Evolutionary conservation across 108 stramenopile species (phyloP).

Genomic region (Stephanodiscus triporus): DNA sequence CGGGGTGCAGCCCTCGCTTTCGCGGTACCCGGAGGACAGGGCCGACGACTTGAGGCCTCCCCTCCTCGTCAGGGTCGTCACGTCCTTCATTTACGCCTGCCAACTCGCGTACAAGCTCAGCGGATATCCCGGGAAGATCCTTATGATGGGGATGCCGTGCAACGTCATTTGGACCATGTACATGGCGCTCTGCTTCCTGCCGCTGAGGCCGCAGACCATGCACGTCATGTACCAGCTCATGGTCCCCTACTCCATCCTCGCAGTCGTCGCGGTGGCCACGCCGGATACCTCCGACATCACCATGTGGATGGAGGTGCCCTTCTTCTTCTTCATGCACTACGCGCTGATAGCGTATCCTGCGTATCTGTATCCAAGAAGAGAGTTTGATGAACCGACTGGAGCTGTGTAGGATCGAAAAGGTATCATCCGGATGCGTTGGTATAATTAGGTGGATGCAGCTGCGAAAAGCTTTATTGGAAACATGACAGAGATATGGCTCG

Average conservation of each 20-base stretch:
- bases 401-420: too few relatives aligned
- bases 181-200: constrained; percentile 33
- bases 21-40: constrained; percentile 38
- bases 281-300: constrained; percentile 52
- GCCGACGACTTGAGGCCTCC: constrained; percentile 32
- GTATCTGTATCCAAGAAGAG: constrained; percentile 1
- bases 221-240: constrained; percentile 45
- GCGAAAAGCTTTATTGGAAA: too few relatives aligned
- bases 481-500: too few relatives aligned
- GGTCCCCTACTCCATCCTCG: constrained; percentile 44
- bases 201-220: constrained; percentile 37
- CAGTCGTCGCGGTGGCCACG: constrained; percentile 49
- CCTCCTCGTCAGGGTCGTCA: constrained; percentile 32
- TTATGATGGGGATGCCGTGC: constrained; percentile 52
- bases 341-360: constrained; percentile 42
- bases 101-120: constrained; percentile 47
- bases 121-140: constrained; percentile 52
- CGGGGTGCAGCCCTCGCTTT: constrained; percentile 22
- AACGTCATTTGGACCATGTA: constrained; percentile 53
- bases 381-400: neutral
- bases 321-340: constrained; percentile 56
- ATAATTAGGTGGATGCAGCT: too few relatives aligned
- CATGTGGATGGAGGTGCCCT: constrained; percentile 51
- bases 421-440: too few relatives aligned
- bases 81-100: constrained; percentile 22